Base-by-base conservation (phyloP, 176 grass and related monocot species). In the Triticum urartu region DNA sequence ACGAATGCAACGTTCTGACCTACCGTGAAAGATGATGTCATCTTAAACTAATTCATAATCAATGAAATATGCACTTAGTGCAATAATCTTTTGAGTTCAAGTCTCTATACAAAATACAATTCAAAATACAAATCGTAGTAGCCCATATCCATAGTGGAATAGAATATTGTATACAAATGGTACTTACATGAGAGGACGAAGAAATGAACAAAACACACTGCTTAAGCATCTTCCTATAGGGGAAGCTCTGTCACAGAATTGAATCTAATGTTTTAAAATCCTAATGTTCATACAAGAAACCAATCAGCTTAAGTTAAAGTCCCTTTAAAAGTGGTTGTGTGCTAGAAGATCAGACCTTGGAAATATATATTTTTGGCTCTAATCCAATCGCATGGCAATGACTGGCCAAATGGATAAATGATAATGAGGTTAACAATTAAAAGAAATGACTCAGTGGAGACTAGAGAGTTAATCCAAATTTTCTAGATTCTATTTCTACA, bases 201-300 rank as follows among this genome's bases (percentile, higher is more conserved):
- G 43, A 76, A 84, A 68, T 70, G 33, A 17, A 77, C 8, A 52
- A 48, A 88, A 78, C 87, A 87, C 79, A 98, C 94, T 89, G 92
- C 81, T 85, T 92, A 50, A 85, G 69, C 87, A 90, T 98, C 94
- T 84, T 98, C 7, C 97, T 64, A 98, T 68, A 82, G 79, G 25
- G 97, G 97, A 42, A 98, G 93, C 82, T 94, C 93, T 74, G 86
- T 94, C 73, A 82, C 89, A 98, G 93, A 91, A 98, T 92, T 15
- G 93, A 98, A 88, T 94, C 96, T 84, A 98, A 43, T 43, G 96
- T 95, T 79, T 93, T 94, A 72, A 98, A 82, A 83, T 98, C 96
- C 93, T 98, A 84, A 88, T 91, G 61, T 13, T 6, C 78, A 89
- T 77, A 43, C 9, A 43, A 43, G 9, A 43, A 43, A 43, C 40